Conservation (phyloP, 352 stramenopile species). For the Phytopythium litorale region DNA sequence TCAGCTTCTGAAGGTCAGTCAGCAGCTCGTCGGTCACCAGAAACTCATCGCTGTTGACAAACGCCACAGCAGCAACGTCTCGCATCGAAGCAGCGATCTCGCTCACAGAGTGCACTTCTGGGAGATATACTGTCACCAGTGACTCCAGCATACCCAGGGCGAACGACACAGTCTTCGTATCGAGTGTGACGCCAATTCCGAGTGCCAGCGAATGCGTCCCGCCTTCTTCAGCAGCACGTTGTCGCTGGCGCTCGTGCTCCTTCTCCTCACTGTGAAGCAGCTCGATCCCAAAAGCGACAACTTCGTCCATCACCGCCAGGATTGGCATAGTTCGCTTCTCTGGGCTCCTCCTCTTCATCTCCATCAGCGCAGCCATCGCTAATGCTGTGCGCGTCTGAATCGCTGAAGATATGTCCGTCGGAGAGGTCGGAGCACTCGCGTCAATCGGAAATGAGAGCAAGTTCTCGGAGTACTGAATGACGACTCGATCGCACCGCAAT, state of each 20-base stretch:
- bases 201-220: background rate
- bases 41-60: conserved; percentile 24
- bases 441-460: conserved; percentile 27
- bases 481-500: conserved; percentile 42
- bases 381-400: conserved; percentile 11
- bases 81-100: conserved; percentile 14
- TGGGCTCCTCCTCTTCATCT: conserved; percentile 37
- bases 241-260: conserved; percentile 2
- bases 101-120: conserved; percentile 20
- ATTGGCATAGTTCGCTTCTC: conserved; percentile 21
- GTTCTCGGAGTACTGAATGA: conserved; percentile 63
- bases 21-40: conserved; percentile 25
- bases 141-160: conserved; percentile 32
- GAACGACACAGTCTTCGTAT: conserved; percentile 13
- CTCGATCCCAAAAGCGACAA: conserved; percentile 35
- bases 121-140: conserved; percentile 25
- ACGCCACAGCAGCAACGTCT: conserved; percentile 14
- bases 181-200: background rate
- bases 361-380: conserved; percentile 27
- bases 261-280: conserved; percentile 43
- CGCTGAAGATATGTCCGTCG: conserved; percentile 5
- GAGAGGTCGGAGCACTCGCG: background rate
- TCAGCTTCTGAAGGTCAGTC: conserved; percentile 39
- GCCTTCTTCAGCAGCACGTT: background rate
- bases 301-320: conserved; percentile 49